phyloP scores from a whole-genome alignment of 2,329 filamentous ascomycete species.

The Aspergillus arachidicola region DNA sequence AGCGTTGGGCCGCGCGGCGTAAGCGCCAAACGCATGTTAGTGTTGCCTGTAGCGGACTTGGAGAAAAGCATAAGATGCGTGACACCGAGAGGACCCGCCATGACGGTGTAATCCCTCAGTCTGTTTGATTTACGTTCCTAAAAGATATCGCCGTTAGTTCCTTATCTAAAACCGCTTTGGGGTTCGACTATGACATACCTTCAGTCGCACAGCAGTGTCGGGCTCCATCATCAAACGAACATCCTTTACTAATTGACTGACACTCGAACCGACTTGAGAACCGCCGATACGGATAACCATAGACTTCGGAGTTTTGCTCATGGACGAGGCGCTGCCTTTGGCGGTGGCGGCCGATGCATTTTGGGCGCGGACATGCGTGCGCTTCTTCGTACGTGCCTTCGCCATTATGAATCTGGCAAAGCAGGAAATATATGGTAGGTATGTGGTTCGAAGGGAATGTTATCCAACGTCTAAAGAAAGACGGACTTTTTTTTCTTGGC shows the following conservation, averaged over 20 bases:
- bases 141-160: not conserved
- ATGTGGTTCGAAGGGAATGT: slow-evolving; percentile 5
- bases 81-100: slow-evolving; percentile 92
- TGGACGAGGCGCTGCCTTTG: slow-evolving; percentile 60
- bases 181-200: slow-evolving; percentile 46
- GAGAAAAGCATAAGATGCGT: slow-evolving; percentile 93
- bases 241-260: slow-evolving; percentile 89
- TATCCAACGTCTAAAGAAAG: slow-evolving; percentile 14
- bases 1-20: slow-evolving; percentile 90
- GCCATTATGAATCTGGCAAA: slow-evolving; percentile 61
- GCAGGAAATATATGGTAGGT: not conserved
- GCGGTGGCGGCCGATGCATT: slow-evolving; percentile 56
- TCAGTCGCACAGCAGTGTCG: slow-evolving; percentile 83
- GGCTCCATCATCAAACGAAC: slow-evolving; percentile 95
- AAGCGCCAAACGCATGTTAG: slow-evolving; percentile 83
- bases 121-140: slow-evolving; percentile 83
- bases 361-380: slow-evolving; percentile 75
- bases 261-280: slow-evolving; percentile 85
- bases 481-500: slow-evolving; percentile 35
- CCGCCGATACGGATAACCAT: slow-evolving; percentile 98
- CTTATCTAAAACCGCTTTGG: not conserved
- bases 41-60: slow-evolving; percentile 84
- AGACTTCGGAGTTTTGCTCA: slow-evolving; percentile 77
- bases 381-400: slow-evolving; percentile 80
- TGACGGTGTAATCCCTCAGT: slow-evolving; percentile 87